Evolutionary conservation across 148 eudicot species (phyloP), one percentile per base, ranked within the genome.

Genomic region (Rhododendron kiyosumense): DNA sequence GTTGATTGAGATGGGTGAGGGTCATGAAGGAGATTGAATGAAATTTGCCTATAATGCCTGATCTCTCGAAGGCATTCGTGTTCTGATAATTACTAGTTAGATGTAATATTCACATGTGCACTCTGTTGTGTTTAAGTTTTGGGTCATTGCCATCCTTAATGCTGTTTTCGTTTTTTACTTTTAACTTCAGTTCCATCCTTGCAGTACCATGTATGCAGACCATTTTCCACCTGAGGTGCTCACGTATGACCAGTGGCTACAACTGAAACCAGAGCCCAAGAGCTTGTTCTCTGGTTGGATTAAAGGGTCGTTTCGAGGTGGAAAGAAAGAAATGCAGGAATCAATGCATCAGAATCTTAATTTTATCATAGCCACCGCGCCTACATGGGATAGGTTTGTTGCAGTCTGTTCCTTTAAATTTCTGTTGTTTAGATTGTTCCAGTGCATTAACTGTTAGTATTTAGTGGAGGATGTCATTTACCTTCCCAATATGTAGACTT

Each of bases 301-400:
- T 83, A 96, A 92, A 85, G 94, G 93, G 49, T 91, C 95, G 14
- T 92, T 96, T 74, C 87, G 85, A 30, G 81, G 89, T 83, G 92
- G 87, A 75, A 96, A 94, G 94, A 95, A 92, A 82, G 95, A 96
- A 81, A 87, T 91, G 90, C 96, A 93, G 91, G 96, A 94, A 71
- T 90, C 97, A 45, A 69, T 91, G 24, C 87, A 88, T 82, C 94
- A 94, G 89, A 94, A 93, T 85, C 96, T 95, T 79, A 91, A 88
- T 85, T 91, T 90, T 87, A 88, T 88, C 78, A 93, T 96, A 61
- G 88, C 93, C 88, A 94, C 99, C 10, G 93, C 97, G 82, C 99
- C 98, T 46, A 88, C 92, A 86, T 96, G 93, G 96, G 99, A 96
- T 88, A 95, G 96, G 99, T 94, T 86, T 84, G 92, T 88, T 84